Conservation (phyloP, 352 stramenopile genomes). For the Phytophthora europaea region DNA sequence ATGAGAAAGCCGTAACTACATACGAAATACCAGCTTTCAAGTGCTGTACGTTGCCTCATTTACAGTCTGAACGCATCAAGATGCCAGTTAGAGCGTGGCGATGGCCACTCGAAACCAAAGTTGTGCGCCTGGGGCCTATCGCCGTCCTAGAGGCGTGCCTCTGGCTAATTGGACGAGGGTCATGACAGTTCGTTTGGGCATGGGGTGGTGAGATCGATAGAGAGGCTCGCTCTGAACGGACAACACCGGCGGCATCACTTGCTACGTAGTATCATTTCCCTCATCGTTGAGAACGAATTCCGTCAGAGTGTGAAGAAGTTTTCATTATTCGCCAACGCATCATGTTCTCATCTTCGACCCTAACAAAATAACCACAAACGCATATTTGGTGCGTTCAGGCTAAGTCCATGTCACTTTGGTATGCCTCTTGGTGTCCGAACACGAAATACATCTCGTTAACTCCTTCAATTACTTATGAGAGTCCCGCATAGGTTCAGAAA, state of each 20-base stretch:
- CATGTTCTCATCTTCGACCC: background rate
- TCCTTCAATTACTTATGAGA: background rate
- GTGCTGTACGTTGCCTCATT: background rate
- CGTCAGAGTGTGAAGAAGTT: background rate
- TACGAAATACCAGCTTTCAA: background rate
- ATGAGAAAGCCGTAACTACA: background rate
- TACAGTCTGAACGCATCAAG: background rate
- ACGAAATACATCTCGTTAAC: background rate
- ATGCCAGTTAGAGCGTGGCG: constrained; percentile 3
- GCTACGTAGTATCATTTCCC: background rate
- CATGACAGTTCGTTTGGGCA: background rate
- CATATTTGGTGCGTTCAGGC: background rate
- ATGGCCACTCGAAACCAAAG: background rate
- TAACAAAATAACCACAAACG: too few relatives aligned
- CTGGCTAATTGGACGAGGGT: background rate
- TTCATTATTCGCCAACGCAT: background rate
- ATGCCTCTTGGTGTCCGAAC: background rate
- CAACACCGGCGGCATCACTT: background rate
- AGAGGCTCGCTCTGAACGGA: background rate
- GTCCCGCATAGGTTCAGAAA: background rate
- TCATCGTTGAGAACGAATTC: background rate
- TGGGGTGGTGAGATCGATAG: background rate
- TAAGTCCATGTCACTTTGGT: background rate
- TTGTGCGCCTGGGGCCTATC: constrained; percentile 4
- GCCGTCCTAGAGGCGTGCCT: background rate